These are phyloP conservation scores for Taiozyma onychis DNA, from an alignment of 1,139 yeast genomes.

Conservation along the genomic window DNA sequence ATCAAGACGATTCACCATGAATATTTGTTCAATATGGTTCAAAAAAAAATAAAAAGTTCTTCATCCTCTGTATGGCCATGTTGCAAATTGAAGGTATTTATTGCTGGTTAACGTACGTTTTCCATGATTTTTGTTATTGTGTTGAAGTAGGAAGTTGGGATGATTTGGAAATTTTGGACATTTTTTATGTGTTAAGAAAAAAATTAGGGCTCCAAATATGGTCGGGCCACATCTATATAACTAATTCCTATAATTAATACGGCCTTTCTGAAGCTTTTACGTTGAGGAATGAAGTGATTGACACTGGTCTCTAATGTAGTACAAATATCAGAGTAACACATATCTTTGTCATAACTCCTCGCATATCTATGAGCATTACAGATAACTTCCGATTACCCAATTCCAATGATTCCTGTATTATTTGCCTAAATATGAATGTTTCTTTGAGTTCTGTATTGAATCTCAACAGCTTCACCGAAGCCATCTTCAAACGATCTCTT, in stretches of 20 bases:
- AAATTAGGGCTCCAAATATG: conserved; percentile 1
- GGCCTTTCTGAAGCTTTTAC: too few species aligned
- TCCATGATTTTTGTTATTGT: neutral
- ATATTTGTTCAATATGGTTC: conserved; percentile 26
- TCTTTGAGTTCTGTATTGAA: conserved; percentile 44
- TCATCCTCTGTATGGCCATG: conserved; percentile 25
- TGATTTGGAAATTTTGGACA: neutral
- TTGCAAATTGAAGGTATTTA: neutral
- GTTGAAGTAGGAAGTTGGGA: neutral
- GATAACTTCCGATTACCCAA: neutral
- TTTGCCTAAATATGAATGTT: conserved; percentile 27
- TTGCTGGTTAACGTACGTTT: neutral
- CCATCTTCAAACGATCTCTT: conserved; percentile 62
- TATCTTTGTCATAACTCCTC: too few species aligned
- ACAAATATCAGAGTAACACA: too few species aligned
- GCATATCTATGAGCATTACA: neutral
- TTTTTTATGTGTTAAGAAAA: neutral
- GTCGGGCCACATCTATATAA: neutral
- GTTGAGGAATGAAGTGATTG: too few species aligned
- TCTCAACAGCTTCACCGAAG: conserved; percentile 55
- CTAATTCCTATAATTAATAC: too few species aligned
- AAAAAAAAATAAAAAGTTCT: conserved; percentile 21
- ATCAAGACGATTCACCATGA: conserved; percentile 27
- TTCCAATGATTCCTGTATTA: neutral
- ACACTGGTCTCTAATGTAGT: too few species aligned